These are phyloP conservation scores for Lagenaria siceraria DNA, from an alignment of 306 rosid species.

Conservation along the genomic window DNA sequence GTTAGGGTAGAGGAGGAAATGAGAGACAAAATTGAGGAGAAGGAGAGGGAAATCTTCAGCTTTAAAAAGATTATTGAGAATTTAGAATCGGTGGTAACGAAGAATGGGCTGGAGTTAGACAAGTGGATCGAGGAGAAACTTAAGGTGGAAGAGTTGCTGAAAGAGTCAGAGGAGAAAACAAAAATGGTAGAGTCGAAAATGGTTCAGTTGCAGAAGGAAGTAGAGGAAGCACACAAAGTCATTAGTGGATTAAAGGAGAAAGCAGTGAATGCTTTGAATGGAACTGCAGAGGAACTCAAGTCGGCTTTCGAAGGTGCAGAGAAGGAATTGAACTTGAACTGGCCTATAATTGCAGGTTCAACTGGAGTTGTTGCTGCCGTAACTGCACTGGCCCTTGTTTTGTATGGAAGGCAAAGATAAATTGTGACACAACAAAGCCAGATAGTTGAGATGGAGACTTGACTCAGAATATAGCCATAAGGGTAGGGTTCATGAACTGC, in stretches of 20 bases:
- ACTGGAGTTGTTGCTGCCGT: constrained; percentile 44
- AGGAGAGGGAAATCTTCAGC: constrained; percentile 39
- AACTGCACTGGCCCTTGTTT: constrained; percentile 23
- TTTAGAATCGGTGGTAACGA: constrained; percentile 23
- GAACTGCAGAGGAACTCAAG: constrained; percentile 28
- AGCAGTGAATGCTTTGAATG: constrained; percentile 26
- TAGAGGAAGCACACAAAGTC: constrained; percentile 37
- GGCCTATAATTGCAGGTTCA: constrained; percentile 69
- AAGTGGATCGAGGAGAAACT: constrained; percentile 32
- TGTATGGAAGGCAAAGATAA: constrained; percentile 49
- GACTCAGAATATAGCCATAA: constrained; percentile 22
- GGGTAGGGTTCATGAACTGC: constrained; percentile 32
- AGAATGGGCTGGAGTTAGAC: constrained; percentile 23
- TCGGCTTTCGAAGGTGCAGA: constrained; percentile 24
- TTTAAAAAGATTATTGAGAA: constrained; percentile 32
- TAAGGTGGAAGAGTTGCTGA: constrained; percentile 30
- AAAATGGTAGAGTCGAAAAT: constrained; percentile 29
- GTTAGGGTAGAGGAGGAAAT: constrained; percentile 68
- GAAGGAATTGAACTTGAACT: constrained; percentile 28
- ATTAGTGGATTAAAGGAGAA: constrained; percentile 40
- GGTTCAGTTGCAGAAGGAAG: constrained; percentile 35
- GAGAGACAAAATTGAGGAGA: constrained; percentile 50
- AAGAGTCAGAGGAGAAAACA: constrained; percentile 33
- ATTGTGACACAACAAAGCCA: neutral
- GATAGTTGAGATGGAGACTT: constrained; percentile 5